Evolutionary conservation across 139 green algal species (phyloP).

Genomic region (Penium margaritaceum): DNA sequence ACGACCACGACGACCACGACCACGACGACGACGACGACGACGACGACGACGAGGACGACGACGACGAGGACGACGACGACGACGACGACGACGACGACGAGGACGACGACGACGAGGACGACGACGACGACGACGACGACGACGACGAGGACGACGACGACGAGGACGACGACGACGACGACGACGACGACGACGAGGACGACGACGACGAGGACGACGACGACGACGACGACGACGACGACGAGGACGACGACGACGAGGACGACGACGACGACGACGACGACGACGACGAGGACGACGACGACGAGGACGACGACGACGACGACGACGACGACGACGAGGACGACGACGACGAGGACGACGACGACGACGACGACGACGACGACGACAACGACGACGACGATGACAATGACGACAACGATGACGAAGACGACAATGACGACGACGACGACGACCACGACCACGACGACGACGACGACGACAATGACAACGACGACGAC

Average conservation of each 20-base stretch:
- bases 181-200: conserved; percentile 20
- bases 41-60: conserved; percentile 20
- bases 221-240: conserved; percentile 1
- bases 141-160: conserved; percentile 22
- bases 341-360: background rate
- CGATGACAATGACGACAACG: background rate
- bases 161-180: conserved; percentile 20
- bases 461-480: background rate
- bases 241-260: conserved; percentile 7
- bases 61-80: conserved; percentile 21
- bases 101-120: conserved; percentile 17
- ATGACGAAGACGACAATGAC: no score
- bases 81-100: conserved; percentile 24
- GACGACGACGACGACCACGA: background rate
- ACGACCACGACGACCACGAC: background rate
- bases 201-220: background rate
- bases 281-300: background rate
- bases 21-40: conserved; percentile 8
- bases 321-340: conserved; percentile 2
- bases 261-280: conserved; percentile 11
- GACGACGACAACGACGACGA: background rate
- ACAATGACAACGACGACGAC: background rate
- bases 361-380: conserved; percentile 2
- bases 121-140: conserved; percentile 24
- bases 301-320: background rate